These are phyloP conservation scores for Phytophthora megakarya DNA, from an alignment of 352 stramenopile genomes.

Conservation along the genomic window DNA sequence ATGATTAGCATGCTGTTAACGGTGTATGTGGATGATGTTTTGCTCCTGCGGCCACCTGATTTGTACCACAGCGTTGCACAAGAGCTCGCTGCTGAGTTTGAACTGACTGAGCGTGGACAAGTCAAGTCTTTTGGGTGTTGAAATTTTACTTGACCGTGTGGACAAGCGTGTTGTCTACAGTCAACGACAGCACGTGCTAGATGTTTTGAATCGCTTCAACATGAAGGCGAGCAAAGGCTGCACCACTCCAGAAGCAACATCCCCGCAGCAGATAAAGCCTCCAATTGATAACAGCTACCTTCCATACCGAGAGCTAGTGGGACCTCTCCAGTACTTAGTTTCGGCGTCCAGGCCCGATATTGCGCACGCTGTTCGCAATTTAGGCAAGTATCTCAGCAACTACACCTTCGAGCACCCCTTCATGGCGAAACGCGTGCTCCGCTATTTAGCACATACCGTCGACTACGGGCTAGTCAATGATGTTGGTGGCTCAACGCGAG, in stretches of 20 bases:
- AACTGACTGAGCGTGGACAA: constrained; percentile 16
- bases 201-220: constrained; percentile 14
- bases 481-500: constrained; percentile 1
- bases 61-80: neutral
- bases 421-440: constrained; percentile 10
- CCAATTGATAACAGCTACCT: too few species aligned
- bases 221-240: constrained; percentile 2
- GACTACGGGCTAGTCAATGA: neutral
- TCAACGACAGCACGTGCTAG: constrained; percentile 1
- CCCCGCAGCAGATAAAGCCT: neutral
- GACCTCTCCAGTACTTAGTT: constrained; percentile 15
- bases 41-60: neutral
- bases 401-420: constrained; percentile 4
- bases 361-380: constrained; percentile 5
- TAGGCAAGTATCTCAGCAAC: constrained; percentile 5
- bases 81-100: neutral
- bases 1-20: neutral
- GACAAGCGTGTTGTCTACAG: constrained; percentile 6
- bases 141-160: constrained; percentile 15
- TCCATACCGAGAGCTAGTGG: constrained; percentile 14
- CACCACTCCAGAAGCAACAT: neutral
- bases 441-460: neutral
- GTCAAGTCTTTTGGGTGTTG: constrained; percentile 24
- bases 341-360: constrained; percentile 17
- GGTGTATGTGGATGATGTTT: constrained; percentile 16